phyloP scores from a whole-genome alignment of 1,284 basidiomycete genomes.

The Vanrija sp. region DNA sequence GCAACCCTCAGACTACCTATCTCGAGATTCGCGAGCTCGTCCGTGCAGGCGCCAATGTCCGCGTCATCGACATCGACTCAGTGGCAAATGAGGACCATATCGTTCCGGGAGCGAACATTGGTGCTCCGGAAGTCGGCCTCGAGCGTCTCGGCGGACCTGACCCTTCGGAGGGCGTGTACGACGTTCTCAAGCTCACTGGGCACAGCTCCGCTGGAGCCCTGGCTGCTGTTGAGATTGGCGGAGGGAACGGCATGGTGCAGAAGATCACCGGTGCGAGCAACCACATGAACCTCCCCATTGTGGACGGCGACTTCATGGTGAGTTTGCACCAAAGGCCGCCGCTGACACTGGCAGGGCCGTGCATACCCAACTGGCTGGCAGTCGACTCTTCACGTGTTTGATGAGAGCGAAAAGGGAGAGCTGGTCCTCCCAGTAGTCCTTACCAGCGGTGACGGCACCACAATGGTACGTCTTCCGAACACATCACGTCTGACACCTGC shows the following conservation, averaged over 20 bases:
- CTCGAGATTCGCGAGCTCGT: conserved; percentile 31
- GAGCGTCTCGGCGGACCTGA: conserved; percentile 27
- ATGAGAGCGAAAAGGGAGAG: conserved; percentile 18
- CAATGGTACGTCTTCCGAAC: conserved; percentile 8
- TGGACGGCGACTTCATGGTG: conserved; percentile 53
- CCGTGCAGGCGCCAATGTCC: conserved; percentile 23
- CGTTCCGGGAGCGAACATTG: conserved; percentile 50
- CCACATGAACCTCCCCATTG: conserved; percentile 44
- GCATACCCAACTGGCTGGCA: conserved; percentile 33
- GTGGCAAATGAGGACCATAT: conserved; percentile 14
- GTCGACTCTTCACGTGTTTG: conserved; percentile 32
- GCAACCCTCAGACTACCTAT: conserved; percentile 23
- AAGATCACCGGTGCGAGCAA: conserved; percentile 51
- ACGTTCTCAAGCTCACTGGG: conserved; percentile 18
- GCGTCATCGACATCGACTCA: conserved; percentile 29
- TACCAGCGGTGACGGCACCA: conserved; percentile 23
- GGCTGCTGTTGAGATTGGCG: conserved; percentile 50
- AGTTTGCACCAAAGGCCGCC: neutral
- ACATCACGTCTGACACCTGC: neutral
- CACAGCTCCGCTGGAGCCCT: conserved; percentile 18
- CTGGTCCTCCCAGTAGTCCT: conserved; percentile 26
- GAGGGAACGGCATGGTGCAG: conserved; percentile 58
- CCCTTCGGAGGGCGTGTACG: conserved; percentile 2
- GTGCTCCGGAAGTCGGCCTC: conserved; percentile 53
- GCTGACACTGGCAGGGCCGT: conserved; percentile 5